Percentiles rank a stretch among this genome's conserved stretches.
Conservation (phyloP, 495 filamentous ascomycete genomes). For the Talaromyces proteolyticus region DNA sequence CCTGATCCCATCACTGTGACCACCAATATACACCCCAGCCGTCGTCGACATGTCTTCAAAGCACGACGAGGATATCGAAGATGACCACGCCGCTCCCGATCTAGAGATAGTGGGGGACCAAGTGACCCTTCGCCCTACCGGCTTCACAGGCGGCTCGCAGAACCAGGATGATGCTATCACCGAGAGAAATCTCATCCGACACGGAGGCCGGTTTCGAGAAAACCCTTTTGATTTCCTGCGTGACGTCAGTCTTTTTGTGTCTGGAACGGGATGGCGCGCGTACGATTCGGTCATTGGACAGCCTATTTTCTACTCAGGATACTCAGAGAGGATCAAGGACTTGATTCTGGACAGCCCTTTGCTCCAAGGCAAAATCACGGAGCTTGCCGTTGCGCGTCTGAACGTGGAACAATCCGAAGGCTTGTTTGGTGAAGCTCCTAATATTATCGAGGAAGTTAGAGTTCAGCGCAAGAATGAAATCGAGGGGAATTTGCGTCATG, state of each 20-base stretch:
- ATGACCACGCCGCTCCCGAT: slow-evolving; percentile 61
- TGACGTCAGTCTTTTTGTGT: slow-evolving; percentile 85
- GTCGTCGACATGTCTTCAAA: slow-evolving; percentile 19
- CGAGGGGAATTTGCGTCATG: slow-evolving; percentile 60
- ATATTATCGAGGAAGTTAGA: slow-evolving; percentile 41
- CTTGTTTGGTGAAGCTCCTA: slow-evolving; percentile 45
- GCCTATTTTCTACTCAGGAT: slow-evolving; percentile 88
- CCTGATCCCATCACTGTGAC: too few relatives aligned
- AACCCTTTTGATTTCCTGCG: slow-evolving; percentile 77
- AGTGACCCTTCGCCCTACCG: slow-evolving; percentile 75
- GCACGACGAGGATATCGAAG: slow-evolving; percentile 23
- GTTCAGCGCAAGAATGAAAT: slow-evolving; percentile 53
- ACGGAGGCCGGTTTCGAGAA: slow-evolving; percentile 75
- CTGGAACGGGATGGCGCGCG: slow-evolving; percentile 85
- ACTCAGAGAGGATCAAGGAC: slow-evolving; percentile 81
- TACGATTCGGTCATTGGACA: slow-evolving; percentile 90
- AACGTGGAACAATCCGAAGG: slow-evolving; percentile 71
- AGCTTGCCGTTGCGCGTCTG: slow-evolving; percentile 70
- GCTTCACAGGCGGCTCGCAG: slow-evolving; percentile 44
- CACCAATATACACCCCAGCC: not conserved
- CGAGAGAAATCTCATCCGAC: slow-evolving; percentile 70
- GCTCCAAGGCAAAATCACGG: slow-evolving; percentile 64
- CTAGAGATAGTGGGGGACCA: slow-evolving; percentile 74
- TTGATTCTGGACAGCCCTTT: slow-evolving; percentile 68
- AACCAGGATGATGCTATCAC: slow-evolving; percentile 33